Conservation (phyloP, 1,284 basidiomycete genomes). For the Fomitopsis palustris region DNA sequence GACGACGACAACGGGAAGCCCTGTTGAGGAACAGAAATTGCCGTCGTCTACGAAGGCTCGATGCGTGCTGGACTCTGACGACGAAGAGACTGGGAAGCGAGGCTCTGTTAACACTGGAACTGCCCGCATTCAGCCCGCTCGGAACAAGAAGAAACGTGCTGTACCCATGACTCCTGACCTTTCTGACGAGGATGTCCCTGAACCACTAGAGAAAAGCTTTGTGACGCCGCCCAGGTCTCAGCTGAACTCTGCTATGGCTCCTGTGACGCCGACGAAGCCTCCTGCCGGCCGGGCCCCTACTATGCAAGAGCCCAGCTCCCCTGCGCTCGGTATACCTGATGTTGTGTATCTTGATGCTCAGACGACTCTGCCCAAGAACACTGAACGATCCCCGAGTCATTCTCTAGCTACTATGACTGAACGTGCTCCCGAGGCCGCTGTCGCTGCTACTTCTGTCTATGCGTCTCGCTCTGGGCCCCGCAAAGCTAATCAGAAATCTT, state of each 20-base stretch:
- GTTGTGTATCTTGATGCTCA: not conserved
- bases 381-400: not conserved
- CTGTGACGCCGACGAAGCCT: not conserved
- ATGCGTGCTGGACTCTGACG: conserved; percentile 3
- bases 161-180: not conserved
- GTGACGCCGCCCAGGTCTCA: not conserved
- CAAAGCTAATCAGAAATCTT: not conserved
- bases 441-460: not conserved
- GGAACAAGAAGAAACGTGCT: not conserved
- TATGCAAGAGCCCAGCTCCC: not conserved
- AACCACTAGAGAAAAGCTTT: not conserved
- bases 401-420: not conserved
- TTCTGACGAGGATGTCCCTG: not conserved
- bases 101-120: not conserved
- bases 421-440: not conserved
- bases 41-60: not conserved
- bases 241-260: not conserved
- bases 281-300: not conserved
- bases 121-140: not conserved
- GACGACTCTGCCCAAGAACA: not conserved
- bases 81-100: not conserved
- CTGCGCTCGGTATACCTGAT: not conserved
- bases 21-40: not conserved
- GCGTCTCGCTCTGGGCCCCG: not conserved
- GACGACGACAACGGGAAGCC: not conserved